Conservation (phyloP, 2,329 filamentous ascomycete species). For the Fusarium sp. region DNA sequence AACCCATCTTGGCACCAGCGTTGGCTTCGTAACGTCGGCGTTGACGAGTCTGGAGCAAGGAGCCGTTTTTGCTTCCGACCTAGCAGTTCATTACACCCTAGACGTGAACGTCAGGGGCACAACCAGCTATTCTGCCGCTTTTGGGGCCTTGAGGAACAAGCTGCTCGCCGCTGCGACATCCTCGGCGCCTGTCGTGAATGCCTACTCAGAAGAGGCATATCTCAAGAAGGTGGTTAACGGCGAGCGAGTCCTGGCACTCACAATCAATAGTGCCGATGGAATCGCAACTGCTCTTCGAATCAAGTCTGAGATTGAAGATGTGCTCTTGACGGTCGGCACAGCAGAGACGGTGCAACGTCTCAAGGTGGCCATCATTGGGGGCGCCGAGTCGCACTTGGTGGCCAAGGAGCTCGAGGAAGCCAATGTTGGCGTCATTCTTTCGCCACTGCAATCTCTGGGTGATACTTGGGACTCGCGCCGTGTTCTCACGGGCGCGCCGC, state of each 20-base stretch:
- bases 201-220: conserved; percentile 60
- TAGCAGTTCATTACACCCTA: conserved; percentile 67
- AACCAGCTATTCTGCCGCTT: conserved; percentile 61
- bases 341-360: conserved; percentile 47
- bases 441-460: conserved; percentile 65
- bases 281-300: conserved; percentile 68
- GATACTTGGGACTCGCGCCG: conserved; percentile 68
- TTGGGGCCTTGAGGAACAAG: conserved; percentile 62
- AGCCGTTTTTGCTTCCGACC: conserved; percentile 63
- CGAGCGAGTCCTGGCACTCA: conserved; percentile 63
- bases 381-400: conserved; percentile 68
- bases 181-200: conserved; percentile 49
- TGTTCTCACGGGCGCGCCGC: conserved; percentile 68
- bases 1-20: conserved; percentile 65
- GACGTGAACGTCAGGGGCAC: conserved; percentile 53
- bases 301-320: conserved; percentile 64
- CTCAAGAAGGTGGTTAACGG: conserved; percentile 64
- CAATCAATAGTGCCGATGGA: conserved; percentile 68
- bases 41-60: conserved; percentile 56
- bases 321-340: conserved; percentile 36
- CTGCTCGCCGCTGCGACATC: conserved; percentile 60
- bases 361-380: conserved; percentile 67
- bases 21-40: conserved; percentile 64
- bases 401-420: conserved; percentile 66
- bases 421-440: conserved; percentile 66